Base-by-base conservation (phyloP, 1,284 basidiomycete genomes). In the Cystobasidiaceae sp. region DNA sequence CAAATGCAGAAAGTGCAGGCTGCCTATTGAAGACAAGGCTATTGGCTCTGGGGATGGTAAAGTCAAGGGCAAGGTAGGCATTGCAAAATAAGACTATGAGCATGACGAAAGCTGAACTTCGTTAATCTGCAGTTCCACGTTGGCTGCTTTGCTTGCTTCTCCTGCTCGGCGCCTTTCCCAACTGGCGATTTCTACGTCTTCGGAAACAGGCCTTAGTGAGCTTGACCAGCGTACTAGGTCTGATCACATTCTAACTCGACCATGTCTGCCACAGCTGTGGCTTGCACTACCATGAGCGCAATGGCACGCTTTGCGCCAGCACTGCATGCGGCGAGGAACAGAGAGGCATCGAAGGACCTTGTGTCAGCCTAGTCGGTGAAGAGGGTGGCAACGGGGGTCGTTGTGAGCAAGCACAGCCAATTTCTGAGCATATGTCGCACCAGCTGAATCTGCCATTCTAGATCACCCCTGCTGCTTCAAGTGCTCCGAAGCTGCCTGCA, bases 11-110 rank as follows among this genome's bases (percentile, higher is more conserved):
- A 74, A 73, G 44, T 75, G 74, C 48, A 19, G 30, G 9, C 19
- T 37, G 19, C 55, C 74, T 37, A 75, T 75, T 27, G 70, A 73
- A 41, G 69, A 72, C 9, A 69, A 72, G 3, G 73, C 73, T 2
- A 73, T 75, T 3, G 71, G 70, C 2, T 68, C 67, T 30, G 58
- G 65, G 11, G 74, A 74, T 49, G 74, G 74, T 21, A 75, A 75
- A 49, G 70, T 75, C 9, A 49, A 68, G 23, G 74, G 74, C 30
- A 75, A 74, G 66, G 71, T 64, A 43, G 46, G 59, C n/a, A n/a
- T n/a, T n/a, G n/a, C n/a, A 48, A 49, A n/a, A 15, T 25, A 8
- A 7, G 32, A 21, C 23, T 7, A 19, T 13, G 25, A 4, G 11
- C 9, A 28, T 3, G 4, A 34, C 23, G 15, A 2, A 39, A 28